Percentiles rank a stretch among this genome's conserved stretches.
Conservation (phyloP, 2,329 filamentous ascomycete species). For the Plenodomus biglobosus region DNA sequence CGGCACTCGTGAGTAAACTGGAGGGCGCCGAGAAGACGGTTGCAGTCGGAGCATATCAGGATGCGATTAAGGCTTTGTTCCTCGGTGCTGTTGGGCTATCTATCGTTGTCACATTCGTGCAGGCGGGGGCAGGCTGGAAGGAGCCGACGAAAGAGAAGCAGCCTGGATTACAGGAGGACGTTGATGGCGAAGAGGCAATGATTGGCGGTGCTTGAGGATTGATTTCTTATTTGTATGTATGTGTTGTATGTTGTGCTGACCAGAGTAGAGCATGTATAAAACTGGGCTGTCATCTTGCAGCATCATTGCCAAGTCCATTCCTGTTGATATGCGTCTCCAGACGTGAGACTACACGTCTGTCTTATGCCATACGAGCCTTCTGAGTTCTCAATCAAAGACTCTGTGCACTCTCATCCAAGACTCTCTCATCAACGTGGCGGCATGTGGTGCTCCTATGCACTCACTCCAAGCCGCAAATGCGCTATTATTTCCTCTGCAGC, state of each 20-base stretch:
- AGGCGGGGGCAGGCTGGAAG: slow-evolving; percentile 62
- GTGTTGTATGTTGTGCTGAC: not conserved
- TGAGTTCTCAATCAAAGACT: too few relatives aligned
- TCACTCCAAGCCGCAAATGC: not conserved
- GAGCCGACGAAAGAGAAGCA: slow-evolving; percentile 31
- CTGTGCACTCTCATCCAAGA: not conserved
- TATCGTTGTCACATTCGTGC: slow-evolving; percentile 53
- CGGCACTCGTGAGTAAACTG: slow-evolving; percentile 56
- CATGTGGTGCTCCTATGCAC: too few relatives aligned
- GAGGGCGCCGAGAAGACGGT: slow-evolving; percentile 53
- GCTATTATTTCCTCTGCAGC: not conserved
- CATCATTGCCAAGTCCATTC: not conserved
- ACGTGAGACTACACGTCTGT: too few relatives aligned
- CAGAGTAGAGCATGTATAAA: not conserved
- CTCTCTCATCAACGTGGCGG: too few relatives aligned
- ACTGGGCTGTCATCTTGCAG: not conserved
- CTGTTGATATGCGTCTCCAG: not conserved
- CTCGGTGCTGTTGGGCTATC: slow-evolving; percentile 55
- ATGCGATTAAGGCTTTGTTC: slow-evolving; percentile 57
- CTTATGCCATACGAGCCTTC: too few relatives aligned
- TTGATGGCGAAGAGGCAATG: slow-evolving; percentile 24
- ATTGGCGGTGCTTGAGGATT: slow-evolving; percentile 18
- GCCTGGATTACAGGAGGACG: slow-evolving; percentile 20
- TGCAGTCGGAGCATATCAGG: slow-evolving; percentile 57
- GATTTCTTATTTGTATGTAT: not conserved